Conservation (phyloP, 2,329 filamentous ascomycete genomes). For the Epichloe amarillans region DNA sequence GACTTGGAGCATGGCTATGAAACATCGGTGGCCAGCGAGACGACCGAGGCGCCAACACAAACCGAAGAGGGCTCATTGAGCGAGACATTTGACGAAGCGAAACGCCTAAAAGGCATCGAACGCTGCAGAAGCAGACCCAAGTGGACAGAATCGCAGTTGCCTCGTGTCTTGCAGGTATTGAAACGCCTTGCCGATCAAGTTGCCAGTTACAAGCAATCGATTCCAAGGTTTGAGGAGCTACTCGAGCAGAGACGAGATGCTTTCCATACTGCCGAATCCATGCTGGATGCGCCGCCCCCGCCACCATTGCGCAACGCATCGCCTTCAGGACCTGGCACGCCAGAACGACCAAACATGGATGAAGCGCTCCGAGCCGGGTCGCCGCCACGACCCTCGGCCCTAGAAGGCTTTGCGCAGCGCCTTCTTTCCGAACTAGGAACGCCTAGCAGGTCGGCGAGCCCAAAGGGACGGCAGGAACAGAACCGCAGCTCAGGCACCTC, state of each 20-base stretch:
- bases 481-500: constrained; percentile 18
- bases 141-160: constrained; percentile 37
- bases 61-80: background rate
- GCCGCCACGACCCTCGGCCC: constrained; percentile 37
- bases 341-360: constrained; percentile 31
- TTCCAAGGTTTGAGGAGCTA: constrained; percentile 61
- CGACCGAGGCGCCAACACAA: background rate
- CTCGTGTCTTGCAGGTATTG: constrained; percentile 43
- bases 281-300: constrained; percentile 22
- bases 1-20: constrained; percentile 8
- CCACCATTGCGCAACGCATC: constrained; percentile 15
- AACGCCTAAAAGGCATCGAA: constrained; percentile 32
- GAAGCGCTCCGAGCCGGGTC: constrained; percentile 33
- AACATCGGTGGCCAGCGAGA: constrained; percentile 5
- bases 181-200: constrained; percentile 50
- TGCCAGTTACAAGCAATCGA: constrained; percentile 43
- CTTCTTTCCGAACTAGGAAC: constrained; percentile 46
- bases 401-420: constrained; percentile 50
- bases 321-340: constrained; percentile 19
- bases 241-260: constrained; percentile 51
- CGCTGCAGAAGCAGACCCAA: constrained; percentile 39
- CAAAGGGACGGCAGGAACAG: constrained; percentile 36
- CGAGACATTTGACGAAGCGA: constrained; percentile 12
- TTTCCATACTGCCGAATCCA: constrained; percentile 46
- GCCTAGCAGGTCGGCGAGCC: constrained; percentile 36